These are phyloP conservation scores for Aspergillus pseudoviridinutans DNA, from an alignment of 2,329 filamentous ascomycete genomes.

Conservation along the genomic window DNA sequence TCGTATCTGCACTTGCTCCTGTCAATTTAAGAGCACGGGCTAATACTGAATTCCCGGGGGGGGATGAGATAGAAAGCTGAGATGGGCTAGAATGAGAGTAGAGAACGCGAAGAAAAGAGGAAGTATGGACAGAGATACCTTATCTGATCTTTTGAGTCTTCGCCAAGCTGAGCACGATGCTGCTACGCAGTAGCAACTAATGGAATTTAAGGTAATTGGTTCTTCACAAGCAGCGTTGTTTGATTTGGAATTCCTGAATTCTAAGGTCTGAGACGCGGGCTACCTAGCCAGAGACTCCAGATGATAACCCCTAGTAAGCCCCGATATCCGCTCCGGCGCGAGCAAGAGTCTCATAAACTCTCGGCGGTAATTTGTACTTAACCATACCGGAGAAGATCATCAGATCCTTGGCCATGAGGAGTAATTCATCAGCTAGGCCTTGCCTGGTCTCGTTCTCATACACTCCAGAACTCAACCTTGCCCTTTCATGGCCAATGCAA, in stretches of 20 bases:
- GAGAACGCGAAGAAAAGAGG: background rate
- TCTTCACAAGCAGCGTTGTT: background rate
- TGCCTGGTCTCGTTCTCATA: conserved; percentile 57
- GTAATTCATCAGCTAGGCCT: conserved; percentile 62
- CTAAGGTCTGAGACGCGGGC: background rate
- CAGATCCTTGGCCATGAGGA: conserved; percentile 79
- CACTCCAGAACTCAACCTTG: conserved; percentile 63
- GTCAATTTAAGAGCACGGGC: conserved; percentile 1
- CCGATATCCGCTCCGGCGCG: conserved; percentile 67
- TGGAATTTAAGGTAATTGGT: background rate
- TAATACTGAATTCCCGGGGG: background rate
- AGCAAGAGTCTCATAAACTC: conserved; percentile 83
- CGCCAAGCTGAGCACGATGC: background rate
- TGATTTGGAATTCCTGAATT: background rate
- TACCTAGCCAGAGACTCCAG: background rate
- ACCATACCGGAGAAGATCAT: conserved; percentile 93
- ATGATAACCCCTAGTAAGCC: conserved; percentile 27
- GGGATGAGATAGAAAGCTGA: background rate
- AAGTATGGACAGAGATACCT: background rate
- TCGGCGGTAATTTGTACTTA: conserved; percentile 80
- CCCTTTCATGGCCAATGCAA: conserved; percentile 75
- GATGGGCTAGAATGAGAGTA: background rate
- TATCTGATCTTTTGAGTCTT: background rate
- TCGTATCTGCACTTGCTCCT: background rate
- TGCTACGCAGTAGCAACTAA: background rate